Evolutionary conservation across 2,329 filamentous ascomycete species (phyloP).

Genomic region (Arthrocladium fulminans): DNA sequence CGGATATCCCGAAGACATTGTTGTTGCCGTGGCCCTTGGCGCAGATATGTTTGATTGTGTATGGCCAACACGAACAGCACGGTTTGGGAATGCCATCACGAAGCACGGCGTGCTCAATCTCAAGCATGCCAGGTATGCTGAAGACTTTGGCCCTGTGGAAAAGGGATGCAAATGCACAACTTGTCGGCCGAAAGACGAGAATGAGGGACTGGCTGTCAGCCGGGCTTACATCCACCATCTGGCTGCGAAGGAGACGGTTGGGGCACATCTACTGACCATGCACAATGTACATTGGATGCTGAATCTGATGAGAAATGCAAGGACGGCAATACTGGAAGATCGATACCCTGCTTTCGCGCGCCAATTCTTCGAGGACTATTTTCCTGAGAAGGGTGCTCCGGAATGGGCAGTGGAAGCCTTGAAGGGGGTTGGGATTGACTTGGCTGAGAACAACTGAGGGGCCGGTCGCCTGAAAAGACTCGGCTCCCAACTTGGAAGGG

Average conservation of each 20-base stretch:
- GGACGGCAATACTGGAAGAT: constrained; percentile 73
- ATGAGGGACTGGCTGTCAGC: constrained; percentile 68
- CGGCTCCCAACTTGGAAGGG: no score
- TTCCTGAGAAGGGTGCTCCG: constrained; percentile 61
- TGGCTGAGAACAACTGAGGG: not conserved
- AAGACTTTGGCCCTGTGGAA: constrained; percentile 78
- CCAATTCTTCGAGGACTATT: constrained; percentile 67
- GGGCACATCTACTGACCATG: constrained; percentile 69
- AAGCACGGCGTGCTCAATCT: constrained; percentile 73
- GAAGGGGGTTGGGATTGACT: constrained; percentile 66
- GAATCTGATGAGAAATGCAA: constrained; percentile 65
- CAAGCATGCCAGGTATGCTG: constrained; percentile 62
- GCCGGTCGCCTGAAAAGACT: no score
- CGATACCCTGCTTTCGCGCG: constrained; percentile 68
- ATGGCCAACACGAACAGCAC: constrained; percentile 91
- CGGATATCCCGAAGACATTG: constrained; percentile 87
- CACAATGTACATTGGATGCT: constrained; percentile 95
- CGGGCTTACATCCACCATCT: constrained; percentile 87
- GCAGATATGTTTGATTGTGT: constrained; percentile 99
- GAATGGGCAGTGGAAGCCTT: constrained; percentile 77
- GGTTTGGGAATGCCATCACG: constrained; percentile 92
- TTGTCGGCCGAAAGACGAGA: constrained; percentile 56
- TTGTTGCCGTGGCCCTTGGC: constrained; percentile 86
- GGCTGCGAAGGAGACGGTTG: constrained; percentile 86
- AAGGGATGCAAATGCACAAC: constrained; percentile 70